phyloP scores from a whole-genome alignment of 1,284 basidiomycete genomes.

The Marasmius fiardii region DNA sequence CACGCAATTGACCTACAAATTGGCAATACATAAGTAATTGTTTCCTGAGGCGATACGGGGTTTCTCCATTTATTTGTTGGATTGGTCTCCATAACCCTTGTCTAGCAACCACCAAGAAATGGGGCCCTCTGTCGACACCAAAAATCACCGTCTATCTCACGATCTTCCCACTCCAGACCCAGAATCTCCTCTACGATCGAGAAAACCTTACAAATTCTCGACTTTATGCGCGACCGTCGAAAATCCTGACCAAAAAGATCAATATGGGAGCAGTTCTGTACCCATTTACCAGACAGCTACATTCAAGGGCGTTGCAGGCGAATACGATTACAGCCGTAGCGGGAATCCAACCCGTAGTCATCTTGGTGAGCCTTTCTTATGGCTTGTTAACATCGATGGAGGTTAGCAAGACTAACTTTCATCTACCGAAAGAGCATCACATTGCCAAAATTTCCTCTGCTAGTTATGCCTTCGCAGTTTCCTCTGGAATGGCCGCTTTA shows the following conservation, averaged over 20 bases:
- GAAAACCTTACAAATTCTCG: slow-evolving; percentile 77
- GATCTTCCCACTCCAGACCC: slow-evolving; percentile 73
- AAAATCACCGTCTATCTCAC: slow-evolving; percentile 18
- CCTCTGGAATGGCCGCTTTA: slow-evolving; percentile 97
- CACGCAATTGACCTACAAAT: slow-evolving; percentile 6
- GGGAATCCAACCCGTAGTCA: slow-evolving; percentile 97
- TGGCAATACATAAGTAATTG: too few relatives aligned
- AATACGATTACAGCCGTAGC: slow-evolving; percentile 93
- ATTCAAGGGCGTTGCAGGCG: slow-evolving; percentile 91
- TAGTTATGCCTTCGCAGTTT: slow-evolving; percentile 84
- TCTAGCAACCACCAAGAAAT: slow-evolving; percentile 20
- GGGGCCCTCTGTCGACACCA: slow-evolving; percentile 19
- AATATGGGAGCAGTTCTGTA: slow-evolving; percentile 90
- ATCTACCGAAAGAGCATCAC: slow-evolving; percentile 71
- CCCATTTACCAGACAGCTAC: slow-evolving; percentile 99
- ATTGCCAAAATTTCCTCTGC: slow-evolving; percentile 94
- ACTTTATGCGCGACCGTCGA: slow-evolving; percentile 94
- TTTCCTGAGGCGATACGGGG: slow-evolving; percentile 1
- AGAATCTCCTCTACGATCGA: slow-evolving; percentile 61
- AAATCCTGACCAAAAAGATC: slow-evolving; percentile 85
- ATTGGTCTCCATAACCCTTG: background rate
- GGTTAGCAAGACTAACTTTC: slow-evolving; percentile 2
- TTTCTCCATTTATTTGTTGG: background rate
- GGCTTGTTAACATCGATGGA: background rate
- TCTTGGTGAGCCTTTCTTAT: slow-evolving; percentile 73